Conservation (phyloP, 352 stramenopile genomes). For the Phytophthora macrochlamydospora region DNA sequence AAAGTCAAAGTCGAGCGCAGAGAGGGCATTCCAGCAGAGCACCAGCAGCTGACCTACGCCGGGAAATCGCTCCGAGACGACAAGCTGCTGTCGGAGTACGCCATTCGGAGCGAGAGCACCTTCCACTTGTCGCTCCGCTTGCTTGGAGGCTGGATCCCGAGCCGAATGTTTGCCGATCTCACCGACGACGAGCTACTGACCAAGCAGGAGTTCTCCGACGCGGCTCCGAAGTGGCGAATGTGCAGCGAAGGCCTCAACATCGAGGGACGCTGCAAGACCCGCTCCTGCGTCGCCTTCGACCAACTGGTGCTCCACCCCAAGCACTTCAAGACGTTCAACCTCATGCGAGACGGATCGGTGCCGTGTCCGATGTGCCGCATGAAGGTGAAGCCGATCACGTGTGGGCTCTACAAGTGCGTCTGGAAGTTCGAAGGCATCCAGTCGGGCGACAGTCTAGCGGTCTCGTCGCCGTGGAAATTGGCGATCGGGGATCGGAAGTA, state of each 20-base stretch:
- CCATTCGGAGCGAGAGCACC: slow-evolving; percentile 88
- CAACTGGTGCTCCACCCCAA: slow-evolving; percentile 19
- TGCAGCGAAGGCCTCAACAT: slow-evolving; percentile 32
- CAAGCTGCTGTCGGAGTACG: slow-evolving; percentile 89
- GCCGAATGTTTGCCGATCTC: slow-evolving; percentile 20
- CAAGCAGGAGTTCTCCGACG: slow-evolving; percentile 1
- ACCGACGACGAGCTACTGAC: slow-evolving; percentile 12
- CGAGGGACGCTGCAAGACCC: slow-evolving; percentile 26
- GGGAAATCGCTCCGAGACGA: slow-evolving; percentile 90
- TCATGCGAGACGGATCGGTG: slow-evolving; percentile 4
- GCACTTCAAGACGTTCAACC: slow-evolving; percentile 14
- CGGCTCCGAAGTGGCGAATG: slow-evolving; percentile 12
- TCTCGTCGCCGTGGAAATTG: slow-evolving; percentile 28
- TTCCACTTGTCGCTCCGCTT: slow-evolving; percentile 87
- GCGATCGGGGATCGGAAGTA: slow-evolving; percentile 13
- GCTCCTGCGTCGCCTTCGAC: slow-evolving; percentile 12
- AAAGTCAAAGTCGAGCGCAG: slow-evolving; percentile 91
- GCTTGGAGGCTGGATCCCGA: slow-evolving; percentile 23
- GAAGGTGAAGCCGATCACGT: slow-evolving; percentile 15
- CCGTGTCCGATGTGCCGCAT: slow-evolving; percentile 11
- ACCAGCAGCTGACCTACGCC: slow-evolving; percentile 92
- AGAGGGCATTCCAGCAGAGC: slow-evolving; percentile 72
- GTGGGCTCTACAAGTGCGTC: slow-evolving; percentile 29
- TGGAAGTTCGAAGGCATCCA: slow-evolving; percentile 42
- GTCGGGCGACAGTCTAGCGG: background rate